phyloP scores from a whole-genome alignment of 1,284 basidiomycete species.

The Trichosporon sp. region DNA sequence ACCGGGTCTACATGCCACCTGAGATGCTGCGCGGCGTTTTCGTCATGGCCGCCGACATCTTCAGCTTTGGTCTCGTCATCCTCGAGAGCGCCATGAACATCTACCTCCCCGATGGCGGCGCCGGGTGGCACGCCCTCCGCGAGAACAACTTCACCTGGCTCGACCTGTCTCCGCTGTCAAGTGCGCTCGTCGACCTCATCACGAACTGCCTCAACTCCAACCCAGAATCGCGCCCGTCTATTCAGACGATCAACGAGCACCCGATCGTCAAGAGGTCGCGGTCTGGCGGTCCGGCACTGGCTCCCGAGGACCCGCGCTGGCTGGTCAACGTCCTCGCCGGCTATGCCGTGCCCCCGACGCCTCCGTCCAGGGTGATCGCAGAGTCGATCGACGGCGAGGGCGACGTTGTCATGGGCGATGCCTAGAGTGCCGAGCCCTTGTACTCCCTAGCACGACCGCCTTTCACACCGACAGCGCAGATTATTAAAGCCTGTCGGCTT shows the following conservation, averaged over 20 bases:
- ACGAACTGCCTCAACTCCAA: conserved; percentile 73
- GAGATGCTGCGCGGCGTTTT: conserved; percentile 91
- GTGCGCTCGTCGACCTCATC: conserved; percentile 67
- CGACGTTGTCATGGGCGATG: conserved; percentile 21
- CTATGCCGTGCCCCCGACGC: background rate
- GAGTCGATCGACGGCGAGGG: conserved; percentile 16
- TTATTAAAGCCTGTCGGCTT: background rate
- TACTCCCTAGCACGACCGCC: background rate
- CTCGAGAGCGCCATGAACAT: conserved; percentile 95
- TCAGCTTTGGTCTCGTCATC: conserved; percentile 92
- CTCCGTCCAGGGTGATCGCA: background rate
- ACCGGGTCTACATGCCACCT: conserved; percentile 96
- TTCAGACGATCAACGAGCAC: conserved; percentile 60
- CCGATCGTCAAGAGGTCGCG: conserved; percentile 67
- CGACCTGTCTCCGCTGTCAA: conserved; percentile 65
- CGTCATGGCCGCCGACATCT: conserved; percentile 91
- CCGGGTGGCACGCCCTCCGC: conserved; percentile 89
- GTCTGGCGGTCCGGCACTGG: conserved; percentile 45
- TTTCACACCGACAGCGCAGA: background rate
- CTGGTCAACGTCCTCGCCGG: conserved; percentile 38
- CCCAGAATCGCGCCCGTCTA: conserved; percentile 60
- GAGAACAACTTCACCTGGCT: conserved; percentile 89
- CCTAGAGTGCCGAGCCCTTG: background rate
- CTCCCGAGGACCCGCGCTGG: conserved; percentile 45
- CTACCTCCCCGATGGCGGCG: conserved; percentile 90